Percentiles rank a stretch among this genome's conserved stretches.
Conservation (phyloP, 2,329 filamentous ascomycete genomes). For the Aspergillus thermomutatus region DNA sequence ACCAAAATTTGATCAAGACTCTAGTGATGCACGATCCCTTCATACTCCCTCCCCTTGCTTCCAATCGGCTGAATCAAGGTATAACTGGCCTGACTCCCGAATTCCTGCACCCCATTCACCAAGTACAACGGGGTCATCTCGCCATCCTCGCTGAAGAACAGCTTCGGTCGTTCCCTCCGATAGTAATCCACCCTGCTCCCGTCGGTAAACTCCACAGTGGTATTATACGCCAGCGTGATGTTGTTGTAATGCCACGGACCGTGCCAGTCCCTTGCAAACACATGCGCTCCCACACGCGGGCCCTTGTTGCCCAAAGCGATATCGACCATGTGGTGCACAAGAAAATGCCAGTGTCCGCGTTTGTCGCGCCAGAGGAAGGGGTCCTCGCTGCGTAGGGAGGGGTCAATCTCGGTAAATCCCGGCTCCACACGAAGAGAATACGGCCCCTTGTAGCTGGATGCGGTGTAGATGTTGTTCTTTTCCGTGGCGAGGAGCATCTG, state of each 20-base stretch:
- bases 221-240: slow-evolving; percentile 26
- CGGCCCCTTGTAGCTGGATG: slow-evolving; percentile 5
- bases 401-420: slow-evolving; percentile 4
- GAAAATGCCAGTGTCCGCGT: slow-evolving; percentile 33
- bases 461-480: slow-evolving; percentile 14
- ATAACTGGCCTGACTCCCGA: slow-evolving; percentile 33
- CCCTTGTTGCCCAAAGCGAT: slow-evolving; percentile 23
- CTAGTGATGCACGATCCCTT: too few species aligned
- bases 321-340: slow-evolving; percentile 34
- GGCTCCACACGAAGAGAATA: slow-evolving; percentile 10
- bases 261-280: slow-evolving; percentile 25
- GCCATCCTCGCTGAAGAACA: slow-evolving; percentile 49
- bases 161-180: slow-evolving; percentile 47
- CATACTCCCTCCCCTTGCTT: slow-evolving; percentile 3
- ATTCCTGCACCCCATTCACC: slow-evolving; percentile 47
- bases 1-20: too few species aligned
- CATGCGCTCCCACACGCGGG: slow-evolving; percentile 33
- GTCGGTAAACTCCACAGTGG: slow-evolving; percentile 35
- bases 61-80: slow-evolving; percentile 44
- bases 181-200: slow-evolving; percentile 39
- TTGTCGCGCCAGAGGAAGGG: slow-evolving; percentile 37
- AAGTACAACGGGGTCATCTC: slow-evolving; percentile 47
- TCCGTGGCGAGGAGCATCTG: slow-evolving; percentile 6
- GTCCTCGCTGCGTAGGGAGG: slow-evolving; percentile 26
- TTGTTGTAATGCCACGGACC: slow-evolving; percentile 32